These are phyloP conservation scores for Nidula microcarpa DNA, from an alignment of 768 basidiomycete genomes.

Conservation along the genomic window DNA sequence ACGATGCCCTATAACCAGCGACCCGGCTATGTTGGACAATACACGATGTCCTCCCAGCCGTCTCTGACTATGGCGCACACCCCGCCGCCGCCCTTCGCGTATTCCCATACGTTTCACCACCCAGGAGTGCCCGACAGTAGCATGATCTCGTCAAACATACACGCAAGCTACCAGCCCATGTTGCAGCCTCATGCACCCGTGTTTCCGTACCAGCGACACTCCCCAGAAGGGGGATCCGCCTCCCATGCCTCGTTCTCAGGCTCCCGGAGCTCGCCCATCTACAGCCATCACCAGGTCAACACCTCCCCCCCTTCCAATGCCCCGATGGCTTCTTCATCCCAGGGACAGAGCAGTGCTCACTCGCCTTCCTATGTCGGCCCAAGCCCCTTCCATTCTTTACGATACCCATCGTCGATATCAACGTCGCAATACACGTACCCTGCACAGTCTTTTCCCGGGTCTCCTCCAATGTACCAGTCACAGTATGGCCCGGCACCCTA, in stretches of 20 bases:
- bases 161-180: constrained; percentile 38
- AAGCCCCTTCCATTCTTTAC: constrained; percentile 27
- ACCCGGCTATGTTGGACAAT: constrained; percentile 37
- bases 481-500: constrained; percentile 34
- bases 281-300: constrained; percentile 18
- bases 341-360: constrained; percentile 18
- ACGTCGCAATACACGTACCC: constrained; percentile 32
- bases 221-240: constrained; percentile 22
- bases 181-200: constrained; percentile 32
- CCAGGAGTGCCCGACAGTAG: constrained; percentile 27
- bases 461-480: constrained; percentile 31
- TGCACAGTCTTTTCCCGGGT: constrained; percentile 27
- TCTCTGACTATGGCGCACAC: constrained; percentile 31
- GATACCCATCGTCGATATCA: constrained; percentile 25
- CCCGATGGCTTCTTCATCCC: constrained; percentile 15
- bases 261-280: constrained; percentile 20
- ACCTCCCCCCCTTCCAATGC: constrained; percentile 18
- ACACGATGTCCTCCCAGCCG: constrained; percentile 42
- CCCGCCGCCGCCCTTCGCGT: constrained; percentile 27
- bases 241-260: constrained; percentile 17
- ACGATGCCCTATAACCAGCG: constrained; percentile 26
- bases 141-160: constrained; percentile 36
- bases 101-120: constrained; percentile 30
- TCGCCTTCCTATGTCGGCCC: constrained; percentile 20
- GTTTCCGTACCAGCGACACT: constrained; percentile 32